A percentile compares a stretch with the other conserved stretches of the same genome.
These are phyloP conservation scores for Saccharomyces hybrid DNA, from an alignment of 1,139 yeast genomes.

Conservation along the genomic window DNA sequence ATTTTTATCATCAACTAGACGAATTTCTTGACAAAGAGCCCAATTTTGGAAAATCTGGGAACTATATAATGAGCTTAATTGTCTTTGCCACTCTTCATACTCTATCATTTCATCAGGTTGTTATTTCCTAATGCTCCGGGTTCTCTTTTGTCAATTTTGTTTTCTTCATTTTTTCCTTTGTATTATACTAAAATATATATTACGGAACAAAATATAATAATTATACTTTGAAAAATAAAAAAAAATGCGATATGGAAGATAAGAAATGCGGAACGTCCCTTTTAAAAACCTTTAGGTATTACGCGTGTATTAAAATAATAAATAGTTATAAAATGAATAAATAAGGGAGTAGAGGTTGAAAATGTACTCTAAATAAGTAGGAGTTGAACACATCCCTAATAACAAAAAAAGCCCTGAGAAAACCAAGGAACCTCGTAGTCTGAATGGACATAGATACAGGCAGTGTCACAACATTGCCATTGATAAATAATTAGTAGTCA, in stretches of 20 bases:
- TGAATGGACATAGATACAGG: background rate
- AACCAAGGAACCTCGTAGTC: background rate
- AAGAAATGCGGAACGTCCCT: background rate
- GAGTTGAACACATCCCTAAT: background rate
- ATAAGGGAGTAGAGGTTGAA: background rate
- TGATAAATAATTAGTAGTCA: background rate
- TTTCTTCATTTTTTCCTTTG: background rate
- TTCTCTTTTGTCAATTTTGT: background rate
- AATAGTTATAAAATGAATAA: background rate
- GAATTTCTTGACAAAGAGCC: constrained; percentile 1
- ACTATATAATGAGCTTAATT: background rate
- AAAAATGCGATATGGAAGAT: background rate
- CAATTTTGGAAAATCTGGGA: background rate
- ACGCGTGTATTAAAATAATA: background rate
- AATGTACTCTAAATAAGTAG: background rate
- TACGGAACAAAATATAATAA: background rate
- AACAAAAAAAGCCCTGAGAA: background rate
- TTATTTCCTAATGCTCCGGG: background rate
- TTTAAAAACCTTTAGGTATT: background rate
- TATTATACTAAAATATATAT: background rate
- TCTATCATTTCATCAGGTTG: background rate
- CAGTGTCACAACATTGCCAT: background rate
- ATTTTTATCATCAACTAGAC: background rate
- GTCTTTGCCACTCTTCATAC: constrained; percentile 1
- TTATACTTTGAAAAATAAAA: background rate